Conservation (phyloP, 163 green algal species). For the Scenedesmus sp. region DNA sequence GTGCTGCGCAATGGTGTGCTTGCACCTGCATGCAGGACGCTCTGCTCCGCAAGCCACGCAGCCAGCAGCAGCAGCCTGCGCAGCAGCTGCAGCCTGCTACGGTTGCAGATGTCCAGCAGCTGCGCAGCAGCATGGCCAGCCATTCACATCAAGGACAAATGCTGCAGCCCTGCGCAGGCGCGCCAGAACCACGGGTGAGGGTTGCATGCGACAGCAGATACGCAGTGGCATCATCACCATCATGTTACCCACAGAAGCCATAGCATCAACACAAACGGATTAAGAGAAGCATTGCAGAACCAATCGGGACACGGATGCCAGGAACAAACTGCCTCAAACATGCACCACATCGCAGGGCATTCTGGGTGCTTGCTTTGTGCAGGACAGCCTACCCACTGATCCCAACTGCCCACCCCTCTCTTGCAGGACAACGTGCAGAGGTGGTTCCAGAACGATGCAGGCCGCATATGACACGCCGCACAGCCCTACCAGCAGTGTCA, state of each 20-base stretch:
- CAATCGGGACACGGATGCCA: too few relatives aligned
- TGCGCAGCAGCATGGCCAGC: not conserved
- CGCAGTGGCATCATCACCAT: too few relatives aligned
- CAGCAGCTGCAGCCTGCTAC: not conserved
- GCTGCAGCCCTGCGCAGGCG: not conserved
- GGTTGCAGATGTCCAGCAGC: conserved; percentile 2
- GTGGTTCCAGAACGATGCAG: conserved; percentile 10
- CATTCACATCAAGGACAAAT: not conserved
- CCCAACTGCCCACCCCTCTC: too few relatives aligned
- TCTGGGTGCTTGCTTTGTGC: too few relatives aligned
- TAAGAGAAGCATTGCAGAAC: too few relatives aligned
- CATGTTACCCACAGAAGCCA: too few relatives aligned
- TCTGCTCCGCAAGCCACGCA: not conserved
- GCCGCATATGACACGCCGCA: not conserved
- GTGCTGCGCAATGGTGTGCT: not conserved
- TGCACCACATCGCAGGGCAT: too few relatives aligned
- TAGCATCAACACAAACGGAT: too few relatives aligned
- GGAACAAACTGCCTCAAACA: too few relatives aligned
- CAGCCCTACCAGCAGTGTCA: not conserved
- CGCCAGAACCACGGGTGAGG: not conserved
- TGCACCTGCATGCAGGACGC: not conserved
- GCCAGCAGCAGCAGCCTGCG: not conserved
- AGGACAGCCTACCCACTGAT: too few relatives aligned
- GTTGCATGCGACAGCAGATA: too few relatives aligned
- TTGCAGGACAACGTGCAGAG: conserved; percentile 22